Evolutionary conservation across 306 rosid genomes (phyloP).

Genomic region (Lathyrus aphaca): DNA sequence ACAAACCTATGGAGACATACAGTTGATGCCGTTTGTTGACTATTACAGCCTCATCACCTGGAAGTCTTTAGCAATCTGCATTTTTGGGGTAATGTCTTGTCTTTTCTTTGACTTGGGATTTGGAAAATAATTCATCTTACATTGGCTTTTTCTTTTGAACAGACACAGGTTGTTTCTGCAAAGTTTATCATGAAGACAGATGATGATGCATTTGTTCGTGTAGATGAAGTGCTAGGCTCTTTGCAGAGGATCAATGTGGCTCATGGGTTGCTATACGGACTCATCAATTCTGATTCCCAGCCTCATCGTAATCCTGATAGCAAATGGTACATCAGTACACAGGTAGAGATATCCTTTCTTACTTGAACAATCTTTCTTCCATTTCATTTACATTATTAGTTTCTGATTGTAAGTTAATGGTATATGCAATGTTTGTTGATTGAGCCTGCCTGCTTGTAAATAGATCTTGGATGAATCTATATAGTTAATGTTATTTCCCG

Average conservation of each 20-base stretch:
- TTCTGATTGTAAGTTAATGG: slow-evolving; percentile 26
- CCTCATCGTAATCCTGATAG: slow-evolving; percentile 89
- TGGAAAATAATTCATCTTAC: slow-evolving; percentile 38
- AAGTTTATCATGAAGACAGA: slow-evolving; percentile 97
- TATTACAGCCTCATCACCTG: slow-evolving; percentile 95
- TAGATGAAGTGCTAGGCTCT: slow-evolving; percentile 83
- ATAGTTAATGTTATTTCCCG: not conserved
- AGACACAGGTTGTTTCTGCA: slow-evolving; percentile 95
- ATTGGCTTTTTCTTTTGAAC: slow-evolving; percentile 51
- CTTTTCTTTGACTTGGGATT: slow-evolving; percentile 37
- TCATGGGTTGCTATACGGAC: slow-evolving; percentile 85
- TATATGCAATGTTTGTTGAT: slow-evolving; percentile 5
- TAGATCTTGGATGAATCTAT: slow-evolving; percentile 1
- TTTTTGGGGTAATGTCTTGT: slow-evolving; percentile 79
- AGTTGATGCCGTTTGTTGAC: slow-evolving; percentile 97
- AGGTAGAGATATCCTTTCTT: slow-evolving; percentile 56
- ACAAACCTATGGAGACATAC: slow-evolving; percentile 86
- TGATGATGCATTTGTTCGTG: slow-evolving; percentile 95
- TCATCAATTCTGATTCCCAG: slow-evolving; percentile 79
- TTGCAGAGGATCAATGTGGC: slow-evolving; percentile 57
- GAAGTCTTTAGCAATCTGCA: slow-evolving; percentile 94
- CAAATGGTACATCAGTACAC: slow-evolving; percentile 92
- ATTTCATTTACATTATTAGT: slow-evolving; percentile 3
- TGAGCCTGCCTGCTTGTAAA: slow-evolving; percentile 8
- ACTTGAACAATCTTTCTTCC: not conserved